A percentile compares a stretch with the other conserved stretches of the same genome.
These are phyloP conservation scores for Mycena galopus DNA, from an alignment of 768 basidiomycete species.

Conservation along the genomic window DNA sequence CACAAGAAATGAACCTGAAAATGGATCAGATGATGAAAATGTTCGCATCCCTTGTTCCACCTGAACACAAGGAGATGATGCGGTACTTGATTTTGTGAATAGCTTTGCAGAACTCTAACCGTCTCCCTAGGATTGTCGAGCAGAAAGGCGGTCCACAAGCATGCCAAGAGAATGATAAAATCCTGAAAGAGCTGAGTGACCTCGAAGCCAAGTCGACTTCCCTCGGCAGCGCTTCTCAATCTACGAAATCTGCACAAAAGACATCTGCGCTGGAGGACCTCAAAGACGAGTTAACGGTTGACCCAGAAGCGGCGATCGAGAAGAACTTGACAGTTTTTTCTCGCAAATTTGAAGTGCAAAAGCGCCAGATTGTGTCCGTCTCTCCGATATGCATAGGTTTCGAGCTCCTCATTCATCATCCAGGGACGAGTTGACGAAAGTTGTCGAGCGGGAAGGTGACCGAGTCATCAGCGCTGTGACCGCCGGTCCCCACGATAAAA, in stretches of 20 bases:
- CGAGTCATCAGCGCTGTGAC: constrained; percentile 44
- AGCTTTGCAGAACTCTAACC: not conserved
- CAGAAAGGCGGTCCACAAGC: constrained; percentile 43
- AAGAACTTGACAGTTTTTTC: constrained; percentile 48
- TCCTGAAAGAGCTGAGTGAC: constrained; percentile 40
- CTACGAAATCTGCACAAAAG: not conserved
- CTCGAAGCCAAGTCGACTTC: constrained; percentile 24
- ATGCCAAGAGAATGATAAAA: constrained; percentile 42
- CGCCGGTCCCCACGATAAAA: constrained; percentile 50
- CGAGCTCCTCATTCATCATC: not conserved
- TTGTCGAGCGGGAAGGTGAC: constrained; percentile 47
- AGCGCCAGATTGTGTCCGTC: constrained; percentile 43
- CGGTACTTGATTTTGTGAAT: constrained; percentile 2
- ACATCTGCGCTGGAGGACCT: constrained; percentile 34
- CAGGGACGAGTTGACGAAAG: constrained; percentile 42
- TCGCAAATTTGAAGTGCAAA: constrained; percentile 50
- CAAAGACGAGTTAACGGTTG: constrained; percentile 42
- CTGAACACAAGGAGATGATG: constrained; percentile 44
- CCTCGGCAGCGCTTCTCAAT: not conserved
- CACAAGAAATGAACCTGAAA: constrained; percentile 34
- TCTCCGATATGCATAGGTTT: not conserved
- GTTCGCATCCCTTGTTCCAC: constrained; percentile 40
- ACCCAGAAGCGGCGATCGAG: constrained; percentile 41
- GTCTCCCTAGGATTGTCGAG: constrained; percentile 32
- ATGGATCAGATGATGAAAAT: constrained; percentile 42